Evolutionary conservation across 208 protist species (phyloP), one percentile per base, ranked within the genome.

Genomic region (Wallacemonas sp.): DNA sequence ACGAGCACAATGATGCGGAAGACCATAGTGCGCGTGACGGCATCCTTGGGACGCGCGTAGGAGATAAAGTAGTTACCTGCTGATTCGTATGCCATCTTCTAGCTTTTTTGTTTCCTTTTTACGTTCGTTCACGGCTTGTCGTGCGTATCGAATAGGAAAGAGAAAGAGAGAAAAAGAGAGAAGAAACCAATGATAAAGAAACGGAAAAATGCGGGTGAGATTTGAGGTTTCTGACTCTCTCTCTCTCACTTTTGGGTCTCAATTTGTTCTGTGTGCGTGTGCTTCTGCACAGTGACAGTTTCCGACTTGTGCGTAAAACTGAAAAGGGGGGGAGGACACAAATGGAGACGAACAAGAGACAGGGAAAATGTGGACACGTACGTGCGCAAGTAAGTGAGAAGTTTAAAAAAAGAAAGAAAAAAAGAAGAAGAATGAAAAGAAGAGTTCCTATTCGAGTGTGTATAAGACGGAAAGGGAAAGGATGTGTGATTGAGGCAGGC

Each of bases 371-470:
- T n/a, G n/a, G n/a, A n/a, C n/a, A n/a, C n/a, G n/a, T n/a, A n/a
- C n/a, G n/a, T n/a, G n/a, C n/a, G n/a, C n/a, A n/a, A n/a, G n/a
- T n/a, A n/a, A n/a, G n/a, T n/a, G n/a, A n/a, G n/a, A n/a, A n/a
- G 36, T 41, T 6, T 14, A 5, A 23, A 49, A 49, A 23, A 49
- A 17, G 19, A 49, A 23, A 49, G n/a, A 49, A 23, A 17, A 49
- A 49, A 49, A 49, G 19, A 23, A 49, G 19, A 49, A 39, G 19
- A 65, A 52, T 24, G 12, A 52, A 52, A 46, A 63, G 39, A 19
- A 47, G 57, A 47, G n/a, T 32, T 19, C 8, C 12, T 60, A 34
- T 41, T 41, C 6, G 9, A 17, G 36, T 41, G 36, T 41, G 36
- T 17, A 14, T 17, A 17, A 6, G 14, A 41, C 36, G 14, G 36